Evolutionary conservation across 208 protist genomes (phyloP).

Genomic region (Acanthamoeba castellanii): DNA sequence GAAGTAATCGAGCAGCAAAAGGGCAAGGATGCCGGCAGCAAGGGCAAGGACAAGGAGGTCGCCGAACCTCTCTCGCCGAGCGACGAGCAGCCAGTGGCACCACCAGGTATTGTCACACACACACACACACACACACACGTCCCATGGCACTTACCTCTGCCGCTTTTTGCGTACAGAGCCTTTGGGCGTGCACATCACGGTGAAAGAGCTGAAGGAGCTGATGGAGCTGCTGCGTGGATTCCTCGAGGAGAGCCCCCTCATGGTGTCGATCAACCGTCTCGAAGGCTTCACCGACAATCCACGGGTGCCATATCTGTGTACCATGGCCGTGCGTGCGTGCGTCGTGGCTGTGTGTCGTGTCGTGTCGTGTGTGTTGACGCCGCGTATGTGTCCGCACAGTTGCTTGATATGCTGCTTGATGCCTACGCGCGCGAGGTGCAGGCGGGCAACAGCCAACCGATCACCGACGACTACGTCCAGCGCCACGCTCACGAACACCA

Average conservation of each 20-base stretch:
- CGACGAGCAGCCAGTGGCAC: not conserved
- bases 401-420: slow-evolving; percentile 1
- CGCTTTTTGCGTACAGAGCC: not conserved
- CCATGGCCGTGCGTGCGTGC: not conserved
- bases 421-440: slow-evolving; percentile 1
- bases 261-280: slow-evolving; percentile 6
- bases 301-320: not conserved
- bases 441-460: not conserved
- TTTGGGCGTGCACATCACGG: not conserved
- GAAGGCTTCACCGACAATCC: not conserved
- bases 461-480: slow-evolving; percentile 48
- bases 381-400: not conserved
- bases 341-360: not conserved
- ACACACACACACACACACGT: not conserved
- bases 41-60: slow-evolving; percentile 12
- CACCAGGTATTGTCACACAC: not conserved
- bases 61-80: not conserved
- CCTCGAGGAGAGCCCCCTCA: slow-evolving; percentile 49
- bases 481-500: not conserved
- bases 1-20: not conserved
- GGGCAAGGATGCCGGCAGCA: not conserved
- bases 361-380: not conserved
- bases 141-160: not conserved
- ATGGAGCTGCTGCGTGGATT: slow-evolving; percentile 44
- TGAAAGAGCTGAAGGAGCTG: slow-evolving; percentile 8